Evolutionary conservation across 495 filamentous ascomycete genomes (phyloP).

Genomic region (Aspergillus haitiensis): DNA sequence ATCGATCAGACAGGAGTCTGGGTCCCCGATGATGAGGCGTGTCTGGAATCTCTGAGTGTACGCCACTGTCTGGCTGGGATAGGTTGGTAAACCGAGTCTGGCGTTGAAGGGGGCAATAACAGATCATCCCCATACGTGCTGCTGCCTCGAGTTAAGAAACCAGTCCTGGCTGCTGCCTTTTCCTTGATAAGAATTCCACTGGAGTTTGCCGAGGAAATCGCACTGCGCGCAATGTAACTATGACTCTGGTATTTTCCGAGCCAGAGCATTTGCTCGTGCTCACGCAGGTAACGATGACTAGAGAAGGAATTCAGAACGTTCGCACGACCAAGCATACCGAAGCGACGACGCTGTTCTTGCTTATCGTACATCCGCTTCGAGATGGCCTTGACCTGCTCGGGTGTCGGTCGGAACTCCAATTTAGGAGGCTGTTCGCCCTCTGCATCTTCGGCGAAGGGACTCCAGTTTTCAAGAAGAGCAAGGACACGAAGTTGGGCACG

Average conservation of each 20-base stretch:
- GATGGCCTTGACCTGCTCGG: constrained; percentile 51
- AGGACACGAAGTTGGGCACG: constrained; percentile 60
- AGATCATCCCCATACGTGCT: background rate
- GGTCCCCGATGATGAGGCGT: constrained; percentile 3
- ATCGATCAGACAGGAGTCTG: constrained; percentile 8
- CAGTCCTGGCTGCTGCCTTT: background rate
- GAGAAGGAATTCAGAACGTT: constrained; percentile 60
- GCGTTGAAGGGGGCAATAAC: constrained; percentile 4
- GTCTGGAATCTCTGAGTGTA: constrained; percentile 5
- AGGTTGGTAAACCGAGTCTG: constrained; percentile 11
- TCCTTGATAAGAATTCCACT: constrained; percentile 8
- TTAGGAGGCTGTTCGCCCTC: constrained; percentile 33
- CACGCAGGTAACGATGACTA: constrained; percentile 59
- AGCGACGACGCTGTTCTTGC: constrained; percentile 51
- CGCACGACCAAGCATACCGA: constrained; percentile 57
- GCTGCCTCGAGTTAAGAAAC: background rate
- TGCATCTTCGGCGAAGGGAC: constrained; percentile 49
- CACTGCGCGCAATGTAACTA: constrained; percentile 20
- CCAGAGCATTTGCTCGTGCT: constrained; percentile 70
- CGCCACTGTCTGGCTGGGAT: constrained; percentile 5
- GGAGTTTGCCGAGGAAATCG: constrained; percentile 9
- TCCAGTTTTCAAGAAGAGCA: constrained; percentile 59
- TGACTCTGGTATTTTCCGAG: constrained; percentile 47
- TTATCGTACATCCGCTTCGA: constrained; percentile 62
- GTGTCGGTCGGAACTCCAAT: constrained; percentile 47